phyloP scores from a whole-genome alignment of 2,329 filamentous ascomycete species.

The Fusarium anguioides region DNA sequence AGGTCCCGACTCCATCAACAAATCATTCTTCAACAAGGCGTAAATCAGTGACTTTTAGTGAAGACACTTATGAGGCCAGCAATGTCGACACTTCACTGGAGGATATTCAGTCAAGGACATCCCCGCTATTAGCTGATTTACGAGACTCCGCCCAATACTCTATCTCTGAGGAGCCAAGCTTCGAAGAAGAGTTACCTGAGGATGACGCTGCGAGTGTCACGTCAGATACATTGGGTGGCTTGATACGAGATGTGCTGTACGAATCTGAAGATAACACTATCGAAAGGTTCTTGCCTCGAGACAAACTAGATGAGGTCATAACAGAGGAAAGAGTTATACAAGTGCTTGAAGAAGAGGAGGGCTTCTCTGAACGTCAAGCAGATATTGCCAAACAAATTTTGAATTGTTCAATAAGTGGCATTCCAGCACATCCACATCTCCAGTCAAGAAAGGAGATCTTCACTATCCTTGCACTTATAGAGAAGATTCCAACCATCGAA shows the following conservation, averaged over 20 bases:
- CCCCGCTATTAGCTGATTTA: background rate
- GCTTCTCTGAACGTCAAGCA: background rate
- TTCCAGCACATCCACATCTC: background rate
- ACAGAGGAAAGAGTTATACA: background rate
- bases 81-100: background rate
- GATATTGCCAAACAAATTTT: background rate
- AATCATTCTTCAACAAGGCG: background rate
- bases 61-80: background rate
- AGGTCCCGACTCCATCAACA: background rate
- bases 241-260: background rate
- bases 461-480: slow-evolving; percentile 5
- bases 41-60: background rate
- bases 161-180: background rate
- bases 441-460: background rate
- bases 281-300: background rate
- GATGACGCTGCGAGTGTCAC: background rate
- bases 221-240: background rate
- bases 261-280: background rate
- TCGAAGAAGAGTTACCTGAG: background rate
- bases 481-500: background rate
- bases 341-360: background rate
- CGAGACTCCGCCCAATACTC: background rate
- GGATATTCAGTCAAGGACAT: background rate
- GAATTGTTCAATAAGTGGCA: background rate
- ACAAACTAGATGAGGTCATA: background rate